Conservation (phyloP, 352 stramenopile genomes). For the Phytophthora citricola region DNA sequence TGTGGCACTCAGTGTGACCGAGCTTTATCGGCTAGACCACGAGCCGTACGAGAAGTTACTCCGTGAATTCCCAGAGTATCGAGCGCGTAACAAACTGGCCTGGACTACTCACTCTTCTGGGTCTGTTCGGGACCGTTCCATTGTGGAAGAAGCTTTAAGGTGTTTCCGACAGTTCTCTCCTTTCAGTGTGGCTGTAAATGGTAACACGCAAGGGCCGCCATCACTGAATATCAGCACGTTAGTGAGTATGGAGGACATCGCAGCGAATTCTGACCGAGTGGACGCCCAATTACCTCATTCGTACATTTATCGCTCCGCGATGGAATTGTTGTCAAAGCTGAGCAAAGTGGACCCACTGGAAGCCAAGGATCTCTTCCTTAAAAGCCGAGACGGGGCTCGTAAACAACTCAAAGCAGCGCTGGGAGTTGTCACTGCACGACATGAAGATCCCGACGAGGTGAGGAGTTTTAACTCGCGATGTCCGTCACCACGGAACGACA, state of each 20-base stretch:
- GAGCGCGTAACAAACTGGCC: slow-evolving; percentile 51
- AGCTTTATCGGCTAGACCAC: slow-evolving; percentile 77
- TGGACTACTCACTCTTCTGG: slow-evolving; percentile 47
- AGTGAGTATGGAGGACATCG: slow-evolving; percentile 11
- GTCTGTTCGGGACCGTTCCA: slow-evolving; percentile 7
- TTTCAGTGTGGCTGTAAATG: too few species aligned
- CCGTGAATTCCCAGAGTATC: slow-evolving; percentile 75
- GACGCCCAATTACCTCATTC: slow-evolving; percentile 56
- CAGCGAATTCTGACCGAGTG: slow-evolving; percentile 26
- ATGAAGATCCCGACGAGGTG: slow-evolving; percentile 14
- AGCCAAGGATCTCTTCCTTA: slow-evolving; percentile 54
- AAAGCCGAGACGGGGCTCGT: slow-evolving; percentile 46
- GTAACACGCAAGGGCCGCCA: too few species aligned
- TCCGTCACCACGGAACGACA: neutral
- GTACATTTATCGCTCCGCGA: slow-evolving; percentile 59
- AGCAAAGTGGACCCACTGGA: slow-evolving; percentile 53
- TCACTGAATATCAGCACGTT: slow-evolving; percentile 12
- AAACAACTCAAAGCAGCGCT: slow-evolving; percentile 32
- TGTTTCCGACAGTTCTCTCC: slow-evolving; percentile 10
- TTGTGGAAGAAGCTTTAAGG: slow-evolving; percentile 21
- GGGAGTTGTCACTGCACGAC: slow-evolving; percentile 11
- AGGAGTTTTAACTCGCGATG: slow-evolving; percentile 14
- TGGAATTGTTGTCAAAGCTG: slow-evolving; percentile 57
- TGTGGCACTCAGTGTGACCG: slow-evolving; percentile 54
- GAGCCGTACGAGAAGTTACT: slow-evolving; percentile 66